phyloP scores from a whole-genome alignment of 1,139 yeast genomes.

The Debaryomycetaceae sp. region DNA sequence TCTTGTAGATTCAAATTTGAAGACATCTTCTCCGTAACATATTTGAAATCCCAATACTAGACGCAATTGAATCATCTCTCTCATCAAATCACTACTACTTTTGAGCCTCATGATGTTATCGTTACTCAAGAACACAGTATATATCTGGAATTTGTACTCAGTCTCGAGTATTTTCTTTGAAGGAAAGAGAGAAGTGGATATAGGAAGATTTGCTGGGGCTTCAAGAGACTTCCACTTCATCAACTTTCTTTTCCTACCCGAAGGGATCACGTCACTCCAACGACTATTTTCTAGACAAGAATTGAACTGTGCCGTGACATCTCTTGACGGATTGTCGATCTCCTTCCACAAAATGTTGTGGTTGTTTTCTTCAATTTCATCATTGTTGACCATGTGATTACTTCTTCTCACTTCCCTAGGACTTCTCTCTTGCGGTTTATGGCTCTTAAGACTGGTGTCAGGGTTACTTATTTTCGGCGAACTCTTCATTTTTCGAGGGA shows the following conservation, averaged over 20 bases:
- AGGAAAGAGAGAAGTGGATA: conserved; percentile 77
- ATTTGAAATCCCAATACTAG: conserved; percentile 87
- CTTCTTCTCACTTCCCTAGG: not conserved
- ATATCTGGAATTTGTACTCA: conserved; percentile 60
- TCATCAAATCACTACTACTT: conserved; percentile 62
- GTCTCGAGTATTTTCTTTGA: conserved; percentile 58
- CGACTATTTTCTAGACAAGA: conserved; percentile 45
- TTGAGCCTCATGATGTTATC: conserved; percentile 50
- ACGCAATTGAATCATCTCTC: conserved; percentile 84
- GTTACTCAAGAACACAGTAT: conserved; percentile 57
- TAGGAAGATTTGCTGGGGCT: conserved; percentile 90
- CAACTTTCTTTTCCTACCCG: conserved; percentile 55
- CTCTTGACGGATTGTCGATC: conserved; percentile 66
- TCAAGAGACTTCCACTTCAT: conserved; percentile 92
- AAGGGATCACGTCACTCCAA: conserved; percentile 89
- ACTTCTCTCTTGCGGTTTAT: not conserved
- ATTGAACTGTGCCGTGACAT: conserved; percentile 42
- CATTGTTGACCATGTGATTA: not conserved
- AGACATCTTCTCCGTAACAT: conserved; percentile 67
- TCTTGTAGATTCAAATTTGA: conserved; percentile 59
- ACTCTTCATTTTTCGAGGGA: not conserved
- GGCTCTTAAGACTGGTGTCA: not conserved
- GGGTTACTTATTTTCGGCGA: not conserved
- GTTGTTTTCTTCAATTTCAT: conserved; percentile 5
- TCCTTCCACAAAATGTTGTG: conserved; percentile 55